Evolutionary conservation across 768 basidiomycete species (phyloP).

Genomic region (Hygrophorus pudorinus): DNA sequence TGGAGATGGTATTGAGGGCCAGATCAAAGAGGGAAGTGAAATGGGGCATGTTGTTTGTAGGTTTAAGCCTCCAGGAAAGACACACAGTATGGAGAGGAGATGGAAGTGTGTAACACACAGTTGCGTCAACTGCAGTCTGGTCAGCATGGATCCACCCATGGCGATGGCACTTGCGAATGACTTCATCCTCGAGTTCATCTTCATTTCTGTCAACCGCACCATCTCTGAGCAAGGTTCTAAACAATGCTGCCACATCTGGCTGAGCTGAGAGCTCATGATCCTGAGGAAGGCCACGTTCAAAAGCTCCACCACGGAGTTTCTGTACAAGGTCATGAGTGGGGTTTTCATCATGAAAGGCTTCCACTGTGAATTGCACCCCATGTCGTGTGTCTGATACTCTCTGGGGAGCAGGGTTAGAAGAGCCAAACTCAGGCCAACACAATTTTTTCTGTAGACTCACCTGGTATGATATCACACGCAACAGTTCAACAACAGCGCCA

Average conservation of each 20-base stretch:
- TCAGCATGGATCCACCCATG: constrained; percentile 4
- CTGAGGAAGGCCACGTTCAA: background rate
- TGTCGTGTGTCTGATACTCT: too few relatives aligned
- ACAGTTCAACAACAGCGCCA: too few relatives aligned
- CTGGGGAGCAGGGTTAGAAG: too few relatives aligned
- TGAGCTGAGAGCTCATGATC: background rate
- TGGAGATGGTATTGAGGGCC: background rate
- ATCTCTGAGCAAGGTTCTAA: constrained; percentile 1
- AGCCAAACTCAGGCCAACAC: too few relatives aligned
- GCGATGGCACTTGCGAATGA: constrained; percentile 1
- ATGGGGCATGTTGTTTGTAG: background rate
- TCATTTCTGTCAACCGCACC: background rate
- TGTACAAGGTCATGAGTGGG: too few relatives aligned
- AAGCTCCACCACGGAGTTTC: background rate
- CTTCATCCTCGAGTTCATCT: background rate
- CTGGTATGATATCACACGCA: too few relatives aligned
- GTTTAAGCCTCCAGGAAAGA: background rate
- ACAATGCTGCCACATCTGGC: constrained; percentile 1
- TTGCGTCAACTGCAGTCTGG: background rate
- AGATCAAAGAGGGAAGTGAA: background rate
- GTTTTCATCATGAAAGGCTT: background rate
- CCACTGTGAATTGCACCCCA: too few relatives aligned
- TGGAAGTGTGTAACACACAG: constrained; percentile 1
- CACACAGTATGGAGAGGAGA: background rate
- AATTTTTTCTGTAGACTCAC: too few relatives aligned